These are phyloP conservation scores for Jatropha curcas DNA, from an alignment of 345 rosid genomes.

Conservation along the genomic window DNA sequence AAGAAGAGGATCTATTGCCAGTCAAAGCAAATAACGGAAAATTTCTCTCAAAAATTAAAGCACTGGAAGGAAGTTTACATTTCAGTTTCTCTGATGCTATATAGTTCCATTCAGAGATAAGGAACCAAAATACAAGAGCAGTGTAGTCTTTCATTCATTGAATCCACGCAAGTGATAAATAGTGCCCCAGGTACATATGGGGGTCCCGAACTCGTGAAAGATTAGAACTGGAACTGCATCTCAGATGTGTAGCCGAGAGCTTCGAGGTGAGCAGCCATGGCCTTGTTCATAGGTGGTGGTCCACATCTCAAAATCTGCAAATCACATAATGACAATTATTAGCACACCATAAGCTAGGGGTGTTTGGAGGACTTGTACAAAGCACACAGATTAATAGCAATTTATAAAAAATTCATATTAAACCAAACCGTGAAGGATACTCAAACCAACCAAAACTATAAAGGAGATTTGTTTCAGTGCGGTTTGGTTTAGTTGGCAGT, in stretches of 20 bases:
- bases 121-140: not conserved
- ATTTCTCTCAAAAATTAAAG: not conserved
- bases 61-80: not conserved
- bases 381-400: too few relatives aligned
- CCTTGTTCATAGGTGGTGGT: constrained; percentile 93
- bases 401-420: too few relatives aligned
- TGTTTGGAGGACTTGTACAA: too few relatives aligned
- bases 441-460: too few relatives aligned
- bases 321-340: constrained; percentile 9
- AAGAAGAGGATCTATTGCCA: not conserved
- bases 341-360: not conserved
- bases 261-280: constrained; percentile 67
- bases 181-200: not conserved
- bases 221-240: constrained; percentile 95
- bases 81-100: constrained; percentile 1
- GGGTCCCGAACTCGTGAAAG: constrained; percentile 5
- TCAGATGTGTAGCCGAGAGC: constrained; percentile 73
- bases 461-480: too few relatives aligned
- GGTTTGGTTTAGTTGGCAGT: too few relatives aligned
- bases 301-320: constrained; percentile 86
- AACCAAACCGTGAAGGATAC: too few relatives aligned
- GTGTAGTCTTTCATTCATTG: constrained; percentile 8
- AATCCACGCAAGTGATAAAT: constrained; percentile 1
- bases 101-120: not conserved
- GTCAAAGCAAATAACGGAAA: not conserved